A percentile compares a stretch with the other conserved stretches of the same genome.
phyloP scores from a whole-genome alignment of 2,329 filamentous ascomycete genomes.

The Phialocephala subalpina region DNA sequence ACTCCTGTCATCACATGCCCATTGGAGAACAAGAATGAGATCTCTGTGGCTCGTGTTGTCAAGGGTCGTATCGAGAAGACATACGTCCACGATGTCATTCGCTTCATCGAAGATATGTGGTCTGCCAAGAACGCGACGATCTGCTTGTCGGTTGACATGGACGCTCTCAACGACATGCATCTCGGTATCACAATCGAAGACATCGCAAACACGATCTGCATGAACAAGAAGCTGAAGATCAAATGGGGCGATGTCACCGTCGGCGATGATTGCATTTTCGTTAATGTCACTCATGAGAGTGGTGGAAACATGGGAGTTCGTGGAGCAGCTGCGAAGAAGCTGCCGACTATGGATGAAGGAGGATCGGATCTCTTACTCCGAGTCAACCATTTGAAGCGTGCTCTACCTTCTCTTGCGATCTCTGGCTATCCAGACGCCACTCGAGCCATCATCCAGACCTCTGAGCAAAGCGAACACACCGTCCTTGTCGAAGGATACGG shows the following conservation, averaged over 20 bases:
- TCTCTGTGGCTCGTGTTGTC: constrained; percentile 86
- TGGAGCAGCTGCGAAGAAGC: constrained; percentile 37
- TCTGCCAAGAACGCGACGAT: constrained; percentile 78
- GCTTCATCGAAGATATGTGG: constrained; percentile 89
- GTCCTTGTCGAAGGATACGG: constrained; percentile 97
- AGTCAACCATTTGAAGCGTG: constrained; percentile 84
- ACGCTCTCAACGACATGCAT: constrained; percentile 81
- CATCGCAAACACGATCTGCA: constrained; percentile 79
- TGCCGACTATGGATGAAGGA: constrained; percentile 52
- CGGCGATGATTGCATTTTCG: constrained; percentile 70
- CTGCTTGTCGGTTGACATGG: constrained; percentile 81
- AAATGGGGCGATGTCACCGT: constrained; percentile 70
- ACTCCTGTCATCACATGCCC: constrained; percentile 93
- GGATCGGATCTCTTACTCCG: constrained; percentile 75
- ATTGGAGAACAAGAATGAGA: constrained; percentile 76
- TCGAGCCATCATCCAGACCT: constrained; percentile 88
- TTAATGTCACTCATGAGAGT: constrained; percentile 69
- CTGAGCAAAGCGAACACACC: constrained; percentile 69
- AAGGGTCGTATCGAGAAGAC: constrained; percentile 97
- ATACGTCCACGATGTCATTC: constrained; percentile 81
- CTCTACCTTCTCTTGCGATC: constrained; percentile 83
- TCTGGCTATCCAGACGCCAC: constrained; percentile 87
- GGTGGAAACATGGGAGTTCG: constrained; percentile 47
- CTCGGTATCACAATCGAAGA: constrained; percentile 79
- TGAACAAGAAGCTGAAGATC: constrained; percentile 84